Evolutionary conservation across 139 green algal genomes (phyloP).

Genomic region (Closterium sp.): DNA sequence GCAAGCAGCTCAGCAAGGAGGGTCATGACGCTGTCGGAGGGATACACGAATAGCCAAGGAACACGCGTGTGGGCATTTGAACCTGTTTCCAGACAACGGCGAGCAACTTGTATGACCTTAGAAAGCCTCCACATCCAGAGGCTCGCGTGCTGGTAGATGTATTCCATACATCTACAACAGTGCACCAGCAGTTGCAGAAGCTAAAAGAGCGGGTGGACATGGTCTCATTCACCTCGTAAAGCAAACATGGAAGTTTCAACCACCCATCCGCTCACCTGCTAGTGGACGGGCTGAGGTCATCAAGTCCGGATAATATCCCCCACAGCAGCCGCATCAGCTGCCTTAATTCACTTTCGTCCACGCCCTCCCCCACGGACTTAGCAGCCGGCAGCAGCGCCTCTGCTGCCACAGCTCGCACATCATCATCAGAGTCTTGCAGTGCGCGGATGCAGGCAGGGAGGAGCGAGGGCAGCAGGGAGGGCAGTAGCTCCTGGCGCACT

Average conservation of each 20-base stretch:
- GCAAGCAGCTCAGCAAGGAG: conserved; percentile 74
- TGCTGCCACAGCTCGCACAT: conserved; percentile 87
- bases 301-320: conserved; percentile 72
- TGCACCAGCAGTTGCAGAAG: too few relatives aligned
- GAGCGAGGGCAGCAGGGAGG: conserved; percentile 61
- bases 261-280: conserved; percentile 30
- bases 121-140: too few relatives aligned
- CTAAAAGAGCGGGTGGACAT: too few relatives aligned
- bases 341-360: not conserved
- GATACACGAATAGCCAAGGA: not conserved
- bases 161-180: too few relatives aligned
- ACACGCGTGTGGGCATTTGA: too few relatives aligned
- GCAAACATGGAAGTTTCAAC: too few relatives aligned
- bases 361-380: conserved; percentile 49
- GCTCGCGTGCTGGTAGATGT: too few relatives aligned
- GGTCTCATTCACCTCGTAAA: too few relatives aligned
- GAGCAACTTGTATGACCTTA: not conserved
- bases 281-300: conserved; percentile 80
- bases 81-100: too few relatives aligned
- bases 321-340: conserved; percentile 65
- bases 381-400: conserved; percentile 81
- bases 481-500: conserved; percentile 50
- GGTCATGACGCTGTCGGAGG: conserved; percentile 60
- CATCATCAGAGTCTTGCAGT: conserved; percentile 81
- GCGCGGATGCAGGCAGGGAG: conserved; percentile 64